Evolutionary conservation across 768 basidiomycete species (phyloP), one percentile per base, ranked within the genome.

Genomic region (Trametes sanguinea): DNA sequence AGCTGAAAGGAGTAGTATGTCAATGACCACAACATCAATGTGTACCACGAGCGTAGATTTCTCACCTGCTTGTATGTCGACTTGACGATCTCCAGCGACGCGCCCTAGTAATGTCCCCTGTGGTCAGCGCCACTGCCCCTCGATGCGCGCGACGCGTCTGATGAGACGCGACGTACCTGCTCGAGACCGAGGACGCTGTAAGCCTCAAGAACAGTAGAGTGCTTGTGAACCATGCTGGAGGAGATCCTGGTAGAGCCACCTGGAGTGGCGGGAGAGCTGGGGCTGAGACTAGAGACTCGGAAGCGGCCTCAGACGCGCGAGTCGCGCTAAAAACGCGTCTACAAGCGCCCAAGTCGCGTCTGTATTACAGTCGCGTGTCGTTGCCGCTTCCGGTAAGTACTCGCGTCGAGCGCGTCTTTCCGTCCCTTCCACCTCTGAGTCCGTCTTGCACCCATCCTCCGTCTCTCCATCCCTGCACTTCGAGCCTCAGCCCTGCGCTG

Each of bases 31-130:
- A 54, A 44, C 39, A 44, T 59, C 7, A 40, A 32, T 29, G 5
- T 30, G 30, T 14, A 11, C 27, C 2, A 35, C 45, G 1, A 32
- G 11, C 6, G 43, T 6, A 14, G 11, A 22, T 46, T 5, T 5
- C 67, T 22, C 45, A 85, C 89, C 80, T 88, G 85, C 71, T 83
- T 90, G 78, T 90, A 92, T 8, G 84, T 79, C 51, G 75, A 77
- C 73, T 86, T 90, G 52, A 90, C 84, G n/a, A 76, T 73, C 27
- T 90, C 88, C 57, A 88, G 70, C 16, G 87, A 77, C 39, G 81
- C 75, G 57, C 81, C 86, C 88, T 90, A 65, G 22, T 22, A 37
- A 37, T 52, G 46, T 2, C 2, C 29, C n/a, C 3, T 51, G 46
- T 10, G 43, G 22, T 40, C 45, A 33, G 35, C 43, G 52, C 58